Evolutionary conservation across 768 basidiomycete species (phyloP), one percentile per base, ranked within the genome.

Genomic region (Leccinum variicolor): DNA sequence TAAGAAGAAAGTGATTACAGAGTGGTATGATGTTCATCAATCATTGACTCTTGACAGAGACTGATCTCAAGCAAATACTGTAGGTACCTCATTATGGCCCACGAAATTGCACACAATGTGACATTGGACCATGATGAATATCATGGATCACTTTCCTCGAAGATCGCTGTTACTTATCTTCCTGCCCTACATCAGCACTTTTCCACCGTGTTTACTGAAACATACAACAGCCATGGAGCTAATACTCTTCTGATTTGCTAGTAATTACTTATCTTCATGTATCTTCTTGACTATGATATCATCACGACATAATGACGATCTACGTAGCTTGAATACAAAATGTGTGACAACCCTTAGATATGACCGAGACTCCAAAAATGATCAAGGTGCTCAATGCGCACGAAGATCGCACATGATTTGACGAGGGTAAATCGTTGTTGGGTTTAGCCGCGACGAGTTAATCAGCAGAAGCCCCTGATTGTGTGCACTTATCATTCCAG

Each of bases 81-180:
- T 6, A 69, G 69, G 69, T 69, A 63, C 31, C 64, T 71, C 33
- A 65, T 69, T 3, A 67, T 71, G 58, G 67, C 62, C 2, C 69
- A 69, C 15, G 69, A 69, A 52, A 61, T 69, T 6, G 69, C 69
- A 15, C 69, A 69, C 56, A 64, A 67, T 10, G 46, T 51, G 11
- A 56, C 61, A 0, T 52, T 58, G 54, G 64, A 66, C 15, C 69
- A 70, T 13, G 64, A 70, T 4, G 68, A 68, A 50, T 57, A 70
- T 31, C 68, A 69, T 17, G 68, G 69, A 19, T 47, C 63, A 3
- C 50, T 70, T 19, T 62, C 62, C 29, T 51, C 66, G 21, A 45
- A 39, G 31, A 25, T 68, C 4, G 64, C 50, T 33, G 9, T 57
- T 31, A 5, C n/a, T 3, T 52, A 52, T 8, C 55, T 62, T 23